Conservation (phyloP, 108 stramenopile species). For the Nannochloropsis oceanica region DNA sequence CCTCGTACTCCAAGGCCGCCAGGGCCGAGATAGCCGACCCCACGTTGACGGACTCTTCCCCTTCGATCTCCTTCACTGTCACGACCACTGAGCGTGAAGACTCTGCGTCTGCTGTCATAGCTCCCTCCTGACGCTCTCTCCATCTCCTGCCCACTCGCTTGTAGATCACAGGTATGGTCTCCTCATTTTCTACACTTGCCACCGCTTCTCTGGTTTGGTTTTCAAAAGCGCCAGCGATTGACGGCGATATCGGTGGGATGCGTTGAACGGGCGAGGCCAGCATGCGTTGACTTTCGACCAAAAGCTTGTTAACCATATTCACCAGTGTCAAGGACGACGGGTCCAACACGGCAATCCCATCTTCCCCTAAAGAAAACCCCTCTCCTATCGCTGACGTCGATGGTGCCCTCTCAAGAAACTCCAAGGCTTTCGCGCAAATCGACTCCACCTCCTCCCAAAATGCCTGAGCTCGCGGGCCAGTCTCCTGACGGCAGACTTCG, state of each 20-base stretch:
- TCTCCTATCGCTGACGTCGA: too few species aligned
- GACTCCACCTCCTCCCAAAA: neutral
- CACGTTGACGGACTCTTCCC: neutral
- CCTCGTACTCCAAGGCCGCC: neutral
- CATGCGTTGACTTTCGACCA: neutral
- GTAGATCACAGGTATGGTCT: neutral
- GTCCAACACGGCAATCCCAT: neutral
- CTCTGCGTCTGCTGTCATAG: neutral
- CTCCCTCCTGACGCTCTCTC: neutral
- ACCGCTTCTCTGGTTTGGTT: too few species aligned
- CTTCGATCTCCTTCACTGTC: neutral
- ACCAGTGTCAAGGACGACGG: neutral
- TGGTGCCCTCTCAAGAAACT: neutral
- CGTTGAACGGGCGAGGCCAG: neutral
- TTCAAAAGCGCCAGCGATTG: too few species aligned
- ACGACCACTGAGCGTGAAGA: neutral
- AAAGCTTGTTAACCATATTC: neutral
- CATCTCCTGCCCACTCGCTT: neutral
- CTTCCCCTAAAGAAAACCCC: neutral
- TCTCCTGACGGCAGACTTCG: neutral
- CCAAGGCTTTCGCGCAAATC: neutral
- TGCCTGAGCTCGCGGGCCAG: neutral
- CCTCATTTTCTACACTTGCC: too few species aligned
- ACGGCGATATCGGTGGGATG: too few species aligned
- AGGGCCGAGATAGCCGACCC: neutral